Base-by-base conservation (phyloP, 1,139 yeast genomes). In the Tardiomyces depauwii region DNA sequence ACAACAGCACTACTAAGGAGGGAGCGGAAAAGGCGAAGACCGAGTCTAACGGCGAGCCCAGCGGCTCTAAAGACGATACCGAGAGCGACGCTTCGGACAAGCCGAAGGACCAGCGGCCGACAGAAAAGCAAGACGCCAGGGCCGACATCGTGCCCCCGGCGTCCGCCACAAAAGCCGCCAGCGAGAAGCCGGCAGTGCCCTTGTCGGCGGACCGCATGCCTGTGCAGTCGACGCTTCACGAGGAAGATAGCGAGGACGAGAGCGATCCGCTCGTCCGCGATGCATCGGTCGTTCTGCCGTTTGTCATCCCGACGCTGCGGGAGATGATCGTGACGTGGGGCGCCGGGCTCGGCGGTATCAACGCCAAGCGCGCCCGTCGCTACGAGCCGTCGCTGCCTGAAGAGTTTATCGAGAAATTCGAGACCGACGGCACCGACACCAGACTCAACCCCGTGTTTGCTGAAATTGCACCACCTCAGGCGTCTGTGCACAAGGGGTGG, bases 281-380 rank as follows among this genome's bases (percentile, higher is more conserved):
- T 42, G 64, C 64, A 4, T 53, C 64, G 1, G 54, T 57, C 12
- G 58, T 58, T 13, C 57, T 70, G 25, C 62, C 66, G 3, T 64
- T 68, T 49, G 55, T 55, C 28, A 52, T 65, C n/a, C 74, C 74
- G 0, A 58, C 64, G 1, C 49, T 62, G 19, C 54, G 63, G 2
- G 73, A 70, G 47, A 62, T 67, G 67, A 58, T 66, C 41, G 54
- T 61, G 21, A 60, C 64, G 21, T 70, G 73, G 71, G 73, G 73
- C 11, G 64, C 69, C 14, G 70, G 69, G 1, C 53, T 65, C 10
- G 68, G 69, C 4, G 71, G 71, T 11, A 59, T 63, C 2, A 57
- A 65, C 38, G 53, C 55, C 18, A 54, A 55, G 25, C 54, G 63
- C n/a, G 70, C 68, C 7, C 59, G 62, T 18, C 58, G 57, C 44